These are phyloP conservation scores for Fusarium paranaense DNA, from an alignment of 2,329 filamentous ascomycete genomes.

Conservation along the genomic window DNA sequence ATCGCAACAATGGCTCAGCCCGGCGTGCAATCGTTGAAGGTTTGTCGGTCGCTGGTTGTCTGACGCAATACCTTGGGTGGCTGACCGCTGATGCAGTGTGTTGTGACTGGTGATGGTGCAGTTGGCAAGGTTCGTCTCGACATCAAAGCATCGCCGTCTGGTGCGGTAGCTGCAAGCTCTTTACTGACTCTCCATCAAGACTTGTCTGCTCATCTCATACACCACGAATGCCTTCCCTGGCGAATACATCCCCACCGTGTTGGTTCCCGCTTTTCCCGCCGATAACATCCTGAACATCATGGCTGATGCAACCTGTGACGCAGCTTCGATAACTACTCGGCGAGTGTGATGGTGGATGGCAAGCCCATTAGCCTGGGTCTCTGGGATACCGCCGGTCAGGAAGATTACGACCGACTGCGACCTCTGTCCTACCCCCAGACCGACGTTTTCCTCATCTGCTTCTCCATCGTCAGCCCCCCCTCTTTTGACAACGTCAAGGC, in stretches of 20 bases:
- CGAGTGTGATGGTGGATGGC: conserved; percentile 98
- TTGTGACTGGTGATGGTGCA: conserved; percentile 98
- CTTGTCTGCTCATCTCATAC: conserved; percentile 98
- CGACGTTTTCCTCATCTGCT: conserved; percentile 98
- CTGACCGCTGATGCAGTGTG: conserved; percentile 74
- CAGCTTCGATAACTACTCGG: conserved; percentile 99
- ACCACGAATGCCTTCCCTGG: conserved; percentile 99
- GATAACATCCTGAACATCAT: background rate
- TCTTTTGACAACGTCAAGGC: conserved; percentile 99
- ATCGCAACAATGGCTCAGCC: conserved; percentile 75
- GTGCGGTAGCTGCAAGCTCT: conserved; percentile 10
- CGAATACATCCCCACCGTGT: conserved; percentile 99
- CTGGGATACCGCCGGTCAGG: conserved; percentile 98
- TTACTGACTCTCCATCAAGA: conserved; percentile 66
- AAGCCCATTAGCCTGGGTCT: conserved; percentile 96
- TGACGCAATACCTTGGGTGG: conserved; percentile 38
- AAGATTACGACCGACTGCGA: conserved; percentile 96
- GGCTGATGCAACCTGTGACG: conserved; percentile 23
- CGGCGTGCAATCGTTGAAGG: conserved; percentile 92
- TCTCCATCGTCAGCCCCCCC: conserved; percentile 96
- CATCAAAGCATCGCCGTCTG: background rate
- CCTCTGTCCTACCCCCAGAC: conserved; percentile 98
- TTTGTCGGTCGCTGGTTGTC: conserved; percentile 56
- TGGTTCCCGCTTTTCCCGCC: conserved; percentile 53
- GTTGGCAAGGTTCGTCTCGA: conserved; percentile 84